Base-by-base conservation (phyloP, 1,284 basidiomycete species). In the Rugiboletus extremiorientalis region DNA sequence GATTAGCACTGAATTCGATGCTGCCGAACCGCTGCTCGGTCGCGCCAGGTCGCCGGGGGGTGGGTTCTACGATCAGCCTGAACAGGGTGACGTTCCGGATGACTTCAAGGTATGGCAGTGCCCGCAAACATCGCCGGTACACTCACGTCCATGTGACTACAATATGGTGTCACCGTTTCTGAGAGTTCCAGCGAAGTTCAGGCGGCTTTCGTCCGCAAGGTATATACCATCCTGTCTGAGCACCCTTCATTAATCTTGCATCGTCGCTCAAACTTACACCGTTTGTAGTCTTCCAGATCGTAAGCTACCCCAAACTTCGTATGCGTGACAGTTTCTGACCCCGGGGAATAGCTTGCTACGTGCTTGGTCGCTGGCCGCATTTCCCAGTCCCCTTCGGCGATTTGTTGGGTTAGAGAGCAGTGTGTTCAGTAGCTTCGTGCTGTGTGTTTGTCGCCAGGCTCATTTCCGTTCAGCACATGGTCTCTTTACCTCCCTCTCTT, bases 151-250 rank as follows among this genome's bases (percentile, higher is more conserved):
- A 49, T 50, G 47, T 54, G 54, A 56, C 52, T 33, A 43, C 54
- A 91, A 89, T 92, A 92, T 67, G 90, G 90, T 5, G 84, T 87
- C 1, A 84, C 83, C 2, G 90, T 92, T 12, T 82, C 84, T 3
- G 90, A 92, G 58, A 88, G 87, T 60, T 81, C 87, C 12, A 72
- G 77, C 8, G 86, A 90, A 66, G 86, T 92, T 65, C 79, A 86
- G 55, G 80, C 81, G 60, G 89, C 87, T 9, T 92, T 92, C 70
- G 77, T 92, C 54, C 81, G 89, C 70, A 92, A 92, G 77, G 86
- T 92, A 28, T 92, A 92, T 72, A 84, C 82, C 33, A 92, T 92
- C 64, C 79, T 92, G 18, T 84, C 89, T 91, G 68, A 79, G 86
- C 78, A 63, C n/a, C 34, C 50, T 31, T 50, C 52, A 50, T n/a